Conservation (phyloP, 2,329 filamentous ascomycete genomes). For the Claviceps purpurea region DNA sequence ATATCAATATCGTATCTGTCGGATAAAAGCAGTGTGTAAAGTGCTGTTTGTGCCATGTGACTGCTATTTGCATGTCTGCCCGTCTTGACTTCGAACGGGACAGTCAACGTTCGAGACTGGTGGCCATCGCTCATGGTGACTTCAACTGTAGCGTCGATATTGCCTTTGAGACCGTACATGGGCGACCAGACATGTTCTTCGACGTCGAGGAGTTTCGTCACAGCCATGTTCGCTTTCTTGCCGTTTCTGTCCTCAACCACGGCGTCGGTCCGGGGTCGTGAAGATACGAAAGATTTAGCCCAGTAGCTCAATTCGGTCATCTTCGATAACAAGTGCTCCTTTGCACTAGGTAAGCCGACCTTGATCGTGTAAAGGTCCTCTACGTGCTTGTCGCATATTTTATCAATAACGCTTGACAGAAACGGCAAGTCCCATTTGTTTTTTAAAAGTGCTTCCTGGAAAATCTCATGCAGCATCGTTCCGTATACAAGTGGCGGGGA, state of each 20-base stretch:
- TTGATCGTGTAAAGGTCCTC: constrained; percentile 85
- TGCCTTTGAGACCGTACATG: constrained; percentile 92
- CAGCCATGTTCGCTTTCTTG: constrained; percentile 63
- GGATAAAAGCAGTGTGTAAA: constrained; percentile 85
- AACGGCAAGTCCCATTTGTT: constrained; percentile 69
- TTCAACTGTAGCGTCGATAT: constrained; percentile 94
- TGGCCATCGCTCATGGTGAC: constrained; percentile 62
- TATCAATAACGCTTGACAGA: constrained; percentile 52
- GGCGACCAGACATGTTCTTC: constrained; percentile 98
- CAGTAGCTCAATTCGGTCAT: constrained; percentile 70
- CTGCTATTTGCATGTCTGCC: constrained; percentile 70
- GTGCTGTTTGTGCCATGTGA: constrained; percentile 84
- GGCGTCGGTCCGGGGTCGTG: constrained; percentile 55
- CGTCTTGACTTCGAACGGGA: constrained; percentile 93
- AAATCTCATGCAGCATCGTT: constrained; percentile 86
- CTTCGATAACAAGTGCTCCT: constrained; percentile 70
- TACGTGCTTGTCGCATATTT: constrained; percentile 60
- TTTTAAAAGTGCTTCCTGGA: constrained; percentile 74
- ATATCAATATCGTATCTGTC: constrained; percentile 93
- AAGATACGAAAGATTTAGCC: constrained; percentile 68
- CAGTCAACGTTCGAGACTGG: constrained; percentile 57
- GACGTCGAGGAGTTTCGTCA: constrained; percentile 88
- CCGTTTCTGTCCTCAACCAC: constrained; percentile 68
- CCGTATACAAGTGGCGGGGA: constrained; percentile 79
- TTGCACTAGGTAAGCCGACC: constrained; percentile 56